These are phyloP conservation scores for Candida ficus DNA, from an alignment of 805 yeast species.

Conservation along the genomic window DNA sequence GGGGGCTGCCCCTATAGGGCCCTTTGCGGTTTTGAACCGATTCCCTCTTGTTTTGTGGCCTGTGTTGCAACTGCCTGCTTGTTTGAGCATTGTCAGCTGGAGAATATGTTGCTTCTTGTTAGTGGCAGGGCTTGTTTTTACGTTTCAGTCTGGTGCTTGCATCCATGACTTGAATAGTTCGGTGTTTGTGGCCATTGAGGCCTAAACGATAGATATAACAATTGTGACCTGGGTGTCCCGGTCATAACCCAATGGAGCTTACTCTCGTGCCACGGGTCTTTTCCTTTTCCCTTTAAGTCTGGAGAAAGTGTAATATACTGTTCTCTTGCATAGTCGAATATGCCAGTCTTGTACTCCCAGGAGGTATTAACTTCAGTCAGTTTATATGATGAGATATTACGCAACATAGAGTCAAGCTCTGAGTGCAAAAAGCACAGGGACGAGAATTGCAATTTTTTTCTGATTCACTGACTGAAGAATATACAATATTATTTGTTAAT, in stretches of 20 bases:
- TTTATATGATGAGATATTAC: constrained; percentile 65
- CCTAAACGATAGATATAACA: constrained; percentile 76
- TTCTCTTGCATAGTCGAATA: constrained; percentile 54
- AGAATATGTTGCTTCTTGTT: background rate
- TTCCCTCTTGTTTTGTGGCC: background rate
- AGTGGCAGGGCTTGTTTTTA: too few relatives aligned
- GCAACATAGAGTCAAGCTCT: constrained; percentile 92
- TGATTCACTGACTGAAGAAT: constrained; percentile 9
- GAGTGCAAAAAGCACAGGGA: constrained; percentile 51
- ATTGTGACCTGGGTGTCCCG: constrained; percentile 34
- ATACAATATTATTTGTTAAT: too few relatives aligned
- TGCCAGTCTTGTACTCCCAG: constrained; percentile 42
- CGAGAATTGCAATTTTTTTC: constrained; percentile 57
- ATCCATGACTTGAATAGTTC: constrained; percentile 31
- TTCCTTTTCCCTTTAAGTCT: constrained; percentile 24
- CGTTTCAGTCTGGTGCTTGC: constrained; percentile 1
- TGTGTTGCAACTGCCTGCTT: background rate
- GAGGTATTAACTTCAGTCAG: background rate
- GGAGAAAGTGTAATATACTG: constrained; percentile 15
- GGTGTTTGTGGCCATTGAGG: constrained; percentile 50
- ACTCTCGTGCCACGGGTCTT: constrained; percentile 66
- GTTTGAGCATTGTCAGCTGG: too few relatives aligned
- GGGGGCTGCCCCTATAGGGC: constrained; percentile 23
- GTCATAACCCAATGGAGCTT: constrained; percentile 79
- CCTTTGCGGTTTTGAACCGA: constrained; percentile 11